Evolutionary conservation across 345 rosid genomes (phyloP).

Genomic region (Conringia planisiliqua): DNA sequence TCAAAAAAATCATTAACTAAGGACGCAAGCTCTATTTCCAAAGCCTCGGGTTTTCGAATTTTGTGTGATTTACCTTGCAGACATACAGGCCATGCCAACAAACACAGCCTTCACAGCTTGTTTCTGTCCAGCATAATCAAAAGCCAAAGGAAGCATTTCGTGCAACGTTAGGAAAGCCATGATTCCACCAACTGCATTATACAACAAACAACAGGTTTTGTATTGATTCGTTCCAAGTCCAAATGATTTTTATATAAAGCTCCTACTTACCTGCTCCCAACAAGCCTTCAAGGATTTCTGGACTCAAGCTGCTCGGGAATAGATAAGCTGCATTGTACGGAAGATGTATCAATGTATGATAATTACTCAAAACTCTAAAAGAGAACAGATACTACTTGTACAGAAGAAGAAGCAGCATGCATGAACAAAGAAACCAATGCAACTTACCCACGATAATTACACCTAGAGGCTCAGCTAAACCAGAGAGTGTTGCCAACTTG

Average conservation of each 20-base stretch:
- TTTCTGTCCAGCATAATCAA: constrained; percentile 97
- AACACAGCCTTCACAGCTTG: constrained; percentile 98
- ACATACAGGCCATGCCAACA: constrained; percentile 98
- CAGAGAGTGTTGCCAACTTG: constrained; percentile 93
- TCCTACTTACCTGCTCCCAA: constrained; percentile 68
- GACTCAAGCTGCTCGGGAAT: constrained; percentile 88
- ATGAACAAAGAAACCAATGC: background rate
- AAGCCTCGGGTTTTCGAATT: background rate
- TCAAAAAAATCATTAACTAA: background rate
- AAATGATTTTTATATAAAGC: background rate
- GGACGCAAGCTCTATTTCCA: background rate
- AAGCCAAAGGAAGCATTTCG: constrained; percentile 97
- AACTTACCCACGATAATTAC: constrained; percentile 85
- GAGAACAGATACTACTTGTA: background rate
- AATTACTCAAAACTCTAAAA: background rate
- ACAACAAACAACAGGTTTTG: constrained; percentile 1
- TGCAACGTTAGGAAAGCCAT: constrained; percentile 98
- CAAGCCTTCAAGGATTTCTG: constrained; percentile 92
- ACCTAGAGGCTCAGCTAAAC: constrained; percentile 97
- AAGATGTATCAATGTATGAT: constrained; percentile 1
- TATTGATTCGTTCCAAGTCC: background rate
- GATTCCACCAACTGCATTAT: constrained; percentile 87
- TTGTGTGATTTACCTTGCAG: constrained; percentile 59
- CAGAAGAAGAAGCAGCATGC: background rate
- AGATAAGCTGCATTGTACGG: constrained; percentile 67